phyloP scores from a whole-genome alignment of 148 eudicot genomes.

The Chenopodium album region DNA sequence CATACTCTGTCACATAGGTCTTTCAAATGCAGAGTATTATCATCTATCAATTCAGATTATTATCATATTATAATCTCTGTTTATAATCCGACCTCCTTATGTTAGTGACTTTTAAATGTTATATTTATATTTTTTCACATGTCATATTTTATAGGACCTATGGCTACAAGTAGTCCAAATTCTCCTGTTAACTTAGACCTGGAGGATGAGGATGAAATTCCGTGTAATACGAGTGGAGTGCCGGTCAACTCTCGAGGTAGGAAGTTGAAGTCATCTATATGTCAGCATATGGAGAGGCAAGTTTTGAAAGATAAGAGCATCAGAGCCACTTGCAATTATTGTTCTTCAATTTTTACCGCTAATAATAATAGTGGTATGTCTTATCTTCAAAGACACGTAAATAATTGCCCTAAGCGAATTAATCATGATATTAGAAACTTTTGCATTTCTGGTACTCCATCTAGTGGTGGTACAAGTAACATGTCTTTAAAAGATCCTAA shows the following conservation, averaged over 20 bases:
- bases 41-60: too few species aligned
- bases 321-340: constrained; percentile 2
- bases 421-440: constrained; percentile 12
- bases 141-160: neutral
- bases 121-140: too few species aligned
- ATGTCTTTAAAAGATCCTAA: neutral
- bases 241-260: neutral
- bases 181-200: neutral
- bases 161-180: neutral
- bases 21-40: too few species aligned
- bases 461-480: neutral
- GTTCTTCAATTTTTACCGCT: neutral
- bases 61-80: too few species aligned
- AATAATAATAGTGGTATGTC: neutral
- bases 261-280: neutral
- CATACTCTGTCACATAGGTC: too few species aligned
- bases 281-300: constrained; percentile 3
- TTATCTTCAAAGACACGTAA: constrained; percentile 8
- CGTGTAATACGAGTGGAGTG: neutral
- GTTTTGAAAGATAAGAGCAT: neutral
- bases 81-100: too few species aligned
- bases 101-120: too few species aligned
- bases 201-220: neutral
- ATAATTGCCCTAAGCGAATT: neutral
- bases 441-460: neutral